Evolutionary conservation across 495 filamentous ascomycete species (phyloP).

Genomic region (Talaromyces adpressus): DNA sequence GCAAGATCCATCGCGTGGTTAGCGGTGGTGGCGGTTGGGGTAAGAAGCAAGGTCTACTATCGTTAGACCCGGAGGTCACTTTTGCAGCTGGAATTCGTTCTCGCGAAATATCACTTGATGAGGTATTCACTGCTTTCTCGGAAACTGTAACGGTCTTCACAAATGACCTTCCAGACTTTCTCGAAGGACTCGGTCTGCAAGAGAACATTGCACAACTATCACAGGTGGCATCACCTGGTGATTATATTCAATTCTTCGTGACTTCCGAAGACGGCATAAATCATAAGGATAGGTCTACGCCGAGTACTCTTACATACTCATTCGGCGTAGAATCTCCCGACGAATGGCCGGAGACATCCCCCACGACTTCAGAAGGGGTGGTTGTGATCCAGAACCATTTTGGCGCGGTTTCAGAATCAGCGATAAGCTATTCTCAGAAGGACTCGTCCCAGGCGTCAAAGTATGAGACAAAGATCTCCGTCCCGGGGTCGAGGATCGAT

Average conservation of each 20-base stretch:
- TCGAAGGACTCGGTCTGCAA: conserved; percentile 14
- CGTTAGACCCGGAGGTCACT: conserved; percentile 64
- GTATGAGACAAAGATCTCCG: conserved; percentile 33
- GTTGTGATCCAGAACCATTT: conserved; percentile 28
- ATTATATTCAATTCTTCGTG: conserved; percentile 44
- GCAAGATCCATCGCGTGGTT: conserved; percentile 59
- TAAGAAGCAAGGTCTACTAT: conserved; percentile 72
- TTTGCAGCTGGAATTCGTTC: conserved; percentile 18
- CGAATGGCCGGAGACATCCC: conserved; percentile 9
- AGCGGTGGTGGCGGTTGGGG: conserved; percentile 93
- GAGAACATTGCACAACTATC: conserved; percentile 34
- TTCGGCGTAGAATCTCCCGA: conserved; percentile 28
- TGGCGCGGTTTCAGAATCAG: conserved; percentile 44
- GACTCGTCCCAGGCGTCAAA: conserved; percentile 5
- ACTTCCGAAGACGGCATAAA: conserved; percentile 14
- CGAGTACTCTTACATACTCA: conserved; percentile 16
- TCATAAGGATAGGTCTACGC: neutral
- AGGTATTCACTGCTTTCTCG: neutral
- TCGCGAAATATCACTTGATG: neutral
- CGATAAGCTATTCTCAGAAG: conserved; percentile 36
- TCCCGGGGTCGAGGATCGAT: conserved; percentile 30
- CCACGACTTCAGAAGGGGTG: conserved; percentile 15
- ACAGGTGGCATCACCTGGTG: conserved; percentile 38
- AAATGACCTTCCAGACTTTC: neutral
- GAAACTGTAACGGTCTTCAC: neutral